Percentiles rank a stretch among this genome's conserved stretches.
Evolutionary conservation across 108 stramenopile genomes (phyloP).

Genomic region (Stephanodiscus triporus): DNA sequence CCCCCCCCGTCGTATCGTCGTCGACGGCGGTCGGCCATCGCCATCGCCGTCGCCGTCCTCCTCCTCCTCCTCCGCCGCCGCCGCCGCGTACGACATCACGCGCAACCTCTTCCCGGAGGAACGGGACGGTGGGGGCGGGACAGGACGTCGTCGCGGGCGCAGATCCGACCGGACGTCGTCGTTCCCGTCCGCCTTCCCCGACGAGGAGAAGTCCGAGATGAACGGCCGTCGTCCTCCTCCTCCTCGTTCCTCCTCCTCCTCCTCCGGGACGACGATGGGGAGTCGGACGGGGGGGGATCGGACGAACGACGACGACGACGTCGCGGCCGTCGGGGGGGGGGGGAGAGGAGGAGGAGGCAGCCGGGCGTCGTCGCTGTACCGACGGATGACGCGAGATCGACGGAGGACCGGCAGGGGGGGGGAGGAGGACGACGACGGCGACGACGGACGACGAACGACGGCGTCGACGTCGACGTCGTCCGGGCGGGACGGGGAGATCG

Average conservation of each 20-base stretch:
- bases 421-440: too few relatives aligned
- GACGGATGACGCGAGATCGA: neutral
- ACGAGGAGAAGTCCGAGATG: slow-evolving; percentile 31
- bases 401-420: neutral
- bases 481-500: too few relatives aligned
- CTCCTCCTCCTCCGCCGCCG: too few relatives aligned
- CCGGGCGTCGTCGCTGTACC: neutral
- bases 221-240: slow-evolving; percentile 14
- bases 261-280: neutral
- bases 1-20: too few relatives aligned
- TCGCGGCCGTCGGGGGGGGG: neutral
- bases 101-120: slow-evolving; percentile 21
- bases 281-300: neutral
- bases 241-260: neutral
- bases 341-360: neutral
- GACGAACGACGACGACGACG: neutral
- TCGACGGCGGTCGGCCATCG: too few relatives aligned
- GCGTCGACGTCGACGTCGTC: too few relatives aligned
- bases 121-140: neutral
- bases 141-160: too few relatives aligned
- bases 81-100: slow-evolving; percentile 17
- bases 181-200: slow-evolving; percentile 6
- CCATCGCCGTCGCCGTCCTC: too few relatives aligned
- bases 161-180: too few relatives aligned
- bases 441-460: too few relatives aligned